Evolutionary conservation across 768 basidiomycete genomes (phyloP).

Genomic region (Leccinum obscurum): DNA sequence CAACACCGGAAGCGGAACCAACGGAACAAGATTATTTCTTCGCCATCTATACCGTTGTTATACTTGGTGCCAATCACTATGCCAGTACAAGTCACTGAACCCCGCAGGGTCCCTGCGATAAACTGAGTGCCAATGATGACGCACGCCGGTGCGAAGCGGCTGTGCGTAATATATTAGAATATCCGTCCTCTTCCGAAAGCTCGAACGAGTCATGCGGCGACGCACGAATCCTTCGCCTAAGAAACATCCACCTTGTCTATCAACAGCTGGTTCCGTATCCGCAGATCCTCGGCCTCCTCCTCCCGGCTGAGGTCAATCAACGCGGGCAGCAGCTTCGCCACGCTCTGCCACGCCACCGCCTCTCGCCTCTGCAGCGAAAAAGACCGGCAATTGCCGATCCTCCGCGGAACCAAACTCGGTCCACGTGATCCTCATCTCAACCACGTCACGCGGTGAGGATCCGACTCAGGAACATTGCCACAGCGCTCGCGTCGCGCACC

Average conservation of each 20-base stretch:
- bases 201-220: conserved; percentile 23
- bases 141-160: too few relatives aligned
- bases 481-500: conserved; percentile 41
- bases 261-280: conserved; percentile 44
- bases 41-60: too few relatives aligned
- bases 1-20: too few relatives aligned
- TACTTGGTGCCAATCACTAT: too few relatives aligned
- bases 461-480: conserved; percentile 54
- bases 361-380: neutral
- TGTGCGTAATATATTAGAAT: too few relatives aligned
- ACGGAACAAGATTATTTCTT: too few relatives aligned
- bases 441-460: conserved; percentile 43
- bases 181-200: too few relatives aligned
- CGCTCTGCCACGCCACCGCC: conserved; percentile 42
- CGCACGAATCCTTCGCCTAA: conserved; percentile 29
- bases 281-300: conserved; percentile 43
- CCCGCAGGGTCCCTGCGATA: too few relatives aligned
- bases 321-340: conserved; percentile 44
- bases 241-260: conserved; percentile 32
- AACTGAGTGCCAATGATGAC: too few relatives aligned
- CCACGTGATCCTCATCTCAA: conserved; percentile 55
- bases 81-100: too few relatives aligned
- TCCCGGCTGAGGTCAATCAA: conserved; percentile 34
- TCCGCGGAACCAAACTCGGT: conserved; percentile 19
- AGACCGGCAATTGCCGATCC: conserved; percentile 12